Evolutionary conservation across 2,329 filamentous ascomycete species (phyloP), one percentile per base, ranked within the genome.

Genomic region (Penicillium palitans): DNA sequence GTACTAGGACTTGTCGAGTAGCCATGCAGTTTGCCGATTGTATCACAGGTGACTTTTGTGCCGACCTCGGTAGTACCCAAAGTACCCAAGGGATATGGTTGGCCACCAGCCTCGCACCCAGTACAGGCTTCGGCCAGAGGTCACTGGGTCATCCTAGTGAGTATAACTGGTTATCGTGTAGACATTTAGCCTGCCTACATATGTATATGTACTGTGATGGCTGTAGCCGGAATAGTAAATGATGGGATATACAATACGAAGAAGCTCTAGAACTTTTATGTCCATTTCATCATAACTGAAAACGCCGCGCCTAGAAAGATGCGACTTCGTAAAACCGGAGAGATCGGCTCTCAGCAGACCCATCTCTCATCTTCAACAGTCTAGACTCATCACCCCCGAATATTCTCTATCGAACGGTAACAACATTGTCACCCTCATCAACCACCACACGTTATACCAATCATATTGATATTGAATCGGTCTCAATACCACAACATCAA

Each of bases 221-320:
- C 21, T 6, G 25, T 37, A 6, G 31, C 9, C 12, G 31, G 46
- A 25, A 9, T 48, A 25, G 46, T 12, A 35, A 48, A 33, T 33
- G 29, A 6, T 33, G 10, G 51, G 9, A 53, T 27, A 46, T 19
- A 42, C 53, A 44, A 55, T 57, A 52, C 54, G 48, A 57, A 45
- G 47, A 57, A 59, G 48, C 55, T 61, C 61, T 67, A 66, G 61
- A 60, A 64, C 63, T 64, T 66, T 64, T 68, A 71, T 70, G 65
- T 70, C 67, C 69, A 72, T 73, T 68, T 70, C 68, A 66, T 72
- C 69, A 67, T 72, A 64, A 68, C 61, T 68, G 55, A 59, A 64
- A 65, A 70, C 64, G 65, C 66, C 64, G 66, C 63, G 61, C 61
- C 59, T 57, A 62, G 53, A 53, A 61, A 68, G 65, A 67, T 64